Base-by-base conservation (phyloP, 164 flowering plant genomes). In the Paratinospora sagittata region DNA sequence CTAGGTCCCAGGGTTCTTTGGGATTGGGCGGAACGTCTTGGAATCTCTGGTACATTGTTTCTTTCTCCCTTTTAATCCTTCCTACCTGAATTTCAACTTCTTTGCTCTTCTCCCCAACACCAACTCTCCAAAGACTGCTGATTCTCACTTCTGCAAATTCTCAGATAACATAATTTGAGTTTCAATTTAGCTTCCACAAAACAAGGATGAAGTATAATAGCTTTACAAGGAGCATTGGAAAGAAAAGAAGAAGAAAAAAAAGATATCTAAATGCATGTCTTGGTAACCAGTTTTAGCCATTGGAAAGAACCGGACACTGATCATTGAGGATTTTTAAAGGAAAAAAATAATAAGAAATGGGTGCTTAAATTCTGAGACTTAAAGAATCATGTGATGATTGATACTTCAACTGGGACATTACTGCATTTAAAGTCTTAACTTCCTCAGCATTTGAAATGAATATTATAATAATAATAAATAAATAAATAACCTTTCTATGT, bases 1-100 rank as follows among this genome's bases (percentile, higher is more conserved):
- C 99, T n/a, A 75, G 68, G 80, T 93, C 99, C 99, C 99, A 96
- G 7, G 99, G 99, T 65, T 86, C 93, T 79, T 80, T 90, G 14
- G 99, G 97, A 69, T 91, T 77, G 1, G 79, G 64, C 16, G 97
- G 99, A 63, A 96, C 87, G 23, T 90, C 91, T 3, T 80, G 81
- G 19, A 61, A 10, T 11, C 74, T 73, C 24, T 75, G 80, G 67
- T 93, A 91, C 60, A 87, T 11, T 0, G 75, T 82, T 80, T 91
- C 97, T 78, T 78, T 89, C 81, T 90, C 98, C 3, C 99, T 84
- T 5, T 77, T 79, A 41, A 83, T 84, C 73, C 99, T 80, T 74
- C 80, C 85, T 36, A 74, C 86, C 81, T 93, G 97, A 70, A 85
- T 79, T 72, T 88, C 94, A 55, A 87, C 82, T 76, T 96, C 99